Evolutionary conservation across 371 early-diverging fungal species (phyloP).

Genomic region (Rhizopus sp.): DNA sequence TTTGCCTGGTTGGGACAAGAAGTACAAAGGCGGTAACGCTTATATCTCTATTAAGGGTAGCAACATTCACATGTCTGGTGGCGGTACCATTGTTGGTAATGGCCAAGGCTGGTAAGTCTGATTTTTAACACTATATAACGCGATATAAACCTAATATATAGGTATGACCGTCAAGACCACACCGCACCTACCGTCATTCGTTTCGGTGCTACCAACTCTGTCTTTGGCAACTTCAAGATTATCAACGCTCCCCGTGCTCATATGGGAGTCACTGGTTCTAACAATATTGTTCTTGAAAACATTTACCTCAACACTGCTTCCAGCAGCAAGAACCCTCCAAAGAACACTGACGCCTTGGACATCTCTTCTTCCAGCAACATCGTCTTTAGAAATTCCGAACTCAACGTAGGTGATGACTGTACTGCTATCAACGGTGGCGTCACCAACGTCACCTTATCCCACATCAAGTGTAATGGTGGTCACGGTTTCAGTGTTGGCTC

Average conservation of each 20-base stretch:
- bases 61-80: slow-evolving; percentile 25
- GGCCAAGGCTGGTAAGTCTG: slow-evolving; percentile 36
- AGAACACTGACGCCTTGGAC: slow-evolving; percentile 43
- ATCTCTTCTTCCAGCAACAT: slow-evolving; percentile 31
- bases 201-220: slow-evolving; percentile 28
- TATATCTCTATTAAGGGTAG: slow-evolving; percentile 33
- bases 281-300: slow-evolving; percentile 28
- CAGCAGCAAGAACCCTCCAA: slow-evolving; percentile 17
- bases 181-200: slow-evolving; percentile 36
- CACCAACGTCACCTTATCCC: slow-evolving; percentile 27
- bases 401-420: slow-evolving; percentile 40
- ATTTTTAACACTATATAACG: not conserved
- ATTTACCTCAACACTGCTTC: slow-evolving; percentile 34
- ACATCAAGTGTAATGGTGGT: slow-evolving; percentile 28
- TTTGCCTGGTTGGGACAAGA: slow-evolving; percentile 24
- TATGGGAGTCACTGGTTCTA: slow-evolving; percentile 27
- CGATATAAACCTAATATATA: not conserved
- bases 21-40: slow-evolving; percentile 26
- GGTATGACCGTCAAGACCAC: slow-evolving; percentile 21
- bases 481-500: slow-evolving; percentile 45
- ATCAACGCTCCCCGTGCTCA: slow-evolving; percentile 35
- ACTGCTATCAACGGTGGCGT: slow-evolving; percentile 35
- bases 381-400: slow-evolving; percentile 18
- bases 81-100: slow-evolving; percentile 30
- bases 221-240: slow-evolving; percentile 35